Base-by-base conservation (phyloP, 1,284 basidiomycete genomes). In the Jaminaea rosea region DNA sequence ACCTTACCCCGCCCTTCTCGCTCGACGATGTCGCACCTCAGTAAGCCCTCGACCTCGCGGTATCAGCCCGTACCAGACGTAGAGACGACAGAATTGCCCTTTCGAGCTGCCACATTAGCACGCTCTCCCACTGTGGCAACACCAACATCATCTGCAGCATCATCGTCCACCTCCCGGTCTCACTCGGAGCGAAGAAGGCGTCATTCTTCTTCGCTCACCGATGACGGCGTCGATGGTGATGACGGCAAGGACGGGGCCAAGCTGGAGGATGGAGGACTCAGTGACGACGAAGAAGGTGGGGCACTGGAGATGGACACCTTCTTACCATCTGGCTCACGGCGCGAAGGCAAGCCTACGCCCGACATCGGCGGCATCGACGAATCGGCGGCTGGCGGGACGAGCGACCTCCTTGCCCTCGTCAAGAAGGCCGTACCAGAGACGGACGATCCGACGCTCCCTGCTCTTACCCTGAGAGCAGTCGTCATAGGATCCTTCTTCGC, bases 401-500 rank as follows among this genome's bases (percentile, higher is more conserved):
- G 70, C n/a, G 65, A 70, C 50, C 60, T 60, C 8, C 55, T 66
- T 44, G 46, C 49, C 17, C 54, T 65, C 27, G 62, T 73, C 46
- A 57, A 59, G 44, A 63, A 70, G 75, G 75, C 78, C 1, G 79
- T 81, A 0, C 79, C 80, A 1, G 75, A 78, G 6, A 77, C 75
- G 0, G 80, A 82, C 63, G 80, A 81, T 49, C 76, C 79, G 0
- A 67, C 75, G 0, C 58, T 81, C 1, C 78, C 80, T 0, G 77
- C 79, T 0, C 63, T 81, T 3, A 81, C 80, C 0, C 69, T 79
- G 29, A 70, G 80, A 26, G 78, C 78, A 2, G 53, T 80, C 4
- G 15, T 80, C 4, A 75, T 81, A n/a, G 80, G 80, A 1, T 72
- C 68, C 1, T 56, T 78, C 36, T 79, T 82, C 62, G 80, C 79